phyloP scores from a whole-genome alignment of 2,329 filamentous ascomycete species.

The Monosporascus sp. region DNA sequence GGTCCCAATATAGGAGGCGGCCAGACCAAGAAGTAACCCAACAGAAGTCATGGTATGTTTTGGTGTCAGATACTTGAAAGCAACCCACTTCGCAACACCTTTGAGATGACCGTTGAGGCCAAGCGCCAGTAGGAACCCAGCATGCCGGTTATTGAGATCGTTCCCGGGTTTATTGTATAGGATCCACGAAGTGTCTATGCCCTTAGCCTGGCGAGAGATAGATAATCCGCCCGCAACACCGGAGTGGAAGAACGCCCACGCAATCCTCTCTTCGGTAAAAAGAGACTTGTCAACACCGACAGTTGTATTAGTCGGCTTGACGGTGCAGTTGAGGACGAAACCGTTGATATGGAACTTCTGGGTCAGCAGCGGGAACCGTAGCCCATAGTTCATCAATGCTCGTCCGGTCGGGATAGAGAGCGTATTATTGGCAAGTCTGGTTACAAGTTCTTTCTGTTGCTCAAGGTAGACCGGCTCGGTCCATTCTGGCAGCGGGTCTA shows the following conservation, averaged over 20 bases:
- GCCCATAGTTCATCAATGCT: conserved; percentile 81
- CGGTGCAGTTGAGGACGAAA: conserved; percentile 86
- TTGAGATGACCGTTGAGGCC: conserved; percentile 95
- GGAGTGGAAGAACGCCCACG: conserved; percentile 98
- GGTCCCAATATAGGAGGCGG: conserved; percentile 89
- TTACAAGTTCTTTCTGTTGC: conserved; percentile 84
- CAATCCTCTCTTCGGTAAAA: conserved; percentile 93
- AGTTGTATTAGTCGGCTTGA: conserved; percentile 87
- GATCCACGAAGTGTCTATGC: conserved; percentile 98
- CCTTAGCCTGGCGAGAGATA: conserved; percentile 82
- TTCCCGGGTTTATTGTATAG: conserved; percentile 87
- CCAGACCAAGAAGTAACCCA: conserved; percentile 83
- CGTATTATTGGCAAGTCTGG: conserved; percentile 79
- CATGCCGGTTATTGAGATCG: conserved; percentile 92
- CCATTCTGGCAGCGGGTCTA: conserved; percentile 70
- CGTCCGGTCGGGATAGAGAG: conserved; percentile 84
- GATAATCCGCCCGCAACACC: conserved; percentile 89
- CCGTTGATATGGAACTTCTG: conserved; percentile 87
- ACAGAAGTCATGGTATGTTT: conserved; percentile 99
- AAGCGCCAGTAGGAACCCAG: conserved; percentile 84
- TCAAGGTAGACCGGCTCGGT: conserved; percentile 84
- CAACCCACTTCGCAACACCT: conserved; percentile 92
- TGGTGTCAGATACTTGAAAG: conserved; percentile 97
- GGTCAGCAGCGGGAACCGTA: conserved; percentile 81
- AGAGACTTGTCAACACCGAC: conserved; percentile 85